Percentiles rank a stretch among this genome's conserved stretches.
Evolutionary conservation across 2,329 filamentous ascomycete genomes (phyloP).

Genomic region (Epichloe uncinata): DNA sequence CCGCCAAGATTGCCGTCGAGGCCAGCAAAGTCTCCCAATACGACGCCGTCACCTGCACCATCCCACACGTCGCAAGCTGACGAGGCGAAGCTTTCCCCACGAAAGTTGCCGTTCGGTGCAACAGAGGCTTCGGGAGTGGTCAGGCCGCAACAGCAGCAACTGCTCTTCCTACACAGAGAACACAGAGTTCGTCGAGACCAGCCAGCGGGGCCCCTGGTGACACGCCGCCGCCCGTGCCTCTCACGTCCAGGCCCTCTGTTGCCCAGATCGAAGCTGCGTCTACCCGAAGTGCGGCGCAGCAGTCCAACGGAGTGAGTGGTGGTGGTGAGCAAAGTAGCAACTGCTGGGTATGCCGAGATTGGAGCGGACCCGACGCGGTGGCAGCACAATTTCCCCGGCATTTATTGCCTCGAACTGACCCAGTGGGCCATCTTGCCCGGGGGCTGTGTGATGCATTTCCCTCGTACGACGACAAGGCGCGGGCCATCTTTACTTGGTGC

Average conservation of each 20-base stretch:
- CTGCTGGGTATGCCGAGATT: constrained; percentile 83
- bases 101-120: constrained; percentile 4
- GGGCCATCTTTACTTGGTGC: constrained; percentile 88
- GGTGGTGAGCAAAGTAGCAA: constrained; percentile 10
- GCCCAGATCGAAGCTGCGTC: constrained; percentile 36
- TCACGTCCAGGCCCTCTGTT: constrained; percentile 36
- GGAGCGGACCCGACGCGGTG: constrained; percentile 65
- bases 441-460: constrained; percentile 65
- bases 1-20: constrained; percentile 40
- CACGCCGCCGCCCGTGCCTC: constrained; percentile 37
- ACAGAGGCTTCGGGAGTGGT: constrained; percentile 12
- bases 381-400: constrained; percentile 64
- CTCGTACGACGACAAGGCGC: constrained; percentile 78
- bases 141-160: not conserved
- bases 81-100: constrained; percentile 3
- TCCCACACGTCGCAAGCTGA: not conserved
- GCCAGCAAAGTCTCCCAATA: constrained; percentile 21
- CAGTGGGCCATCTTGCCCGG: constrained; percentile 61
- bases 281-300: constrained; percentile 16
- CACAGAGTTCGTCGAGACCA: constrained; percentile 4
- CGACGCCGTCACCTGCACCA: constrained; percentile 5
- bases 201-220: constrained; percentile 12
- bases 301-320: constrained; percentile 5
- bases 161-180: not conserved
- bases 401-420: constrained; percentile 50